Evolutionary conservation across 495 filamentous ascomycete species (phyloP).

Genomic region (Cladorrhinum samala): DNA sequence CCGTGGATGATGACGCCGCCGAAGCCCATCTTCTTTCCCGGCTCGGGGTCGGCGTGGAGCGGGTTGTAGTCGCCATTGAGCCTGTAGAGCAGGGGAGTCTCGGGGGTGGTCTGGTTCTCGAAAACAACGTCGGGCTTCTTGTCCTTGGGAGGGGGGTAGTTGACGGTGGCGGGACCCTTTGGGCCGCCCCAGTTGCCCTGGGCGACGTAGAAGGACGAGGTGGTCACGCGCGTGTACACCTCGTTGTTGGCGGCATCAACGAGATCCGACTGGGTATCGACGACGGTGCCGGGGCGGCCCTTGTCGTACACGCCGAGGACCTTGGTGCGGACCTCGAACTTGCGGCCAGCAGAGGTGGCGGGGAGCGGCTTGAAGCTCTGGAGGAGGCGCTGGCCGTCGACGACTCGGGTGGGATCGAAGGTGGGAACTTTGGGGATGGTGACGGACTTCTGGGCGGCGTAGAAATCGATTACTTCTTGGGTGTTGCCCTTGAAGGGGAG

Average conservation of each 20-base stretch:
- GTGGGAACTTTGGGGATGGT: constrained; percentile 71
- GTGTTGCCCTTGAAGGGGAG: constrained; percentile 77
- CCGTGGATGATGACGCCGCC: constrained; percentile 86
- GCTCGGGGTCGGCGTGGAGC: constrained; percentile 76
- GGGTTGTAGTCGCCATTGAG: constrained; percentile 92
- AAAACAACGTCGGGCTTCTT: constrained; percentile 70
- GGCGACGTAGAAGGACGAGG: constrained; percentile 70
- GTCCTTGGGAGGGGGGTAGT: constrained; percentile 65
- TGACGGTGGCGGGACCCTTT: constrained; percentile 73
- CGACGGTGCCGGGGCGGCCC: constrained; percentile 73
- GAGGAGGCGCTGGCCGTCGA: constrained; percentile 82
- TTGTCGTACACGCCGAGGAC: constrained; percentile 89
- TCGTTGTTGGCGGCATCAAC: constrained; percentile 66
- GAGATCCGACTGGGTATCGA: constrained; percentile 73
- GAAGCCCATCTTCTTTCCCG: constrained; percentile 83
- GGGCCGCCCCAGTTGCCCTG: constrained; percentile 88
- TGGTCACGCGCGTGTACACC: constrained; percentile 61
- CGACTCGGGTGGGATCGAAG: constrained; percentile 65
- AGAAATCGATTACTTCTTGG: constrained; percentile 82
- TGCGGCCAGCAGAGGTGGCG: constrained; percentile 59
- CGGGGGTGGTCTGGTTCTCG: constrained; percentile 56
- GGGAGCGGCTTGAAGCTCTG: constrained; percentile 75
- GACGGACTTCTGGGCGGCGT: constrained; percentile 52
- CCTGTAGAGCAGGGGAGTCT: constrained; percentile 71
- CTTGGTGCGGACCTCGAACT: constrained; percentile 72